Evolutionary conservation across 2,329 filamentous ascomycete species (phyloP), one percentile per base, ranked within the genome.

Genomic region (Exserohilum turcica): DNA sequence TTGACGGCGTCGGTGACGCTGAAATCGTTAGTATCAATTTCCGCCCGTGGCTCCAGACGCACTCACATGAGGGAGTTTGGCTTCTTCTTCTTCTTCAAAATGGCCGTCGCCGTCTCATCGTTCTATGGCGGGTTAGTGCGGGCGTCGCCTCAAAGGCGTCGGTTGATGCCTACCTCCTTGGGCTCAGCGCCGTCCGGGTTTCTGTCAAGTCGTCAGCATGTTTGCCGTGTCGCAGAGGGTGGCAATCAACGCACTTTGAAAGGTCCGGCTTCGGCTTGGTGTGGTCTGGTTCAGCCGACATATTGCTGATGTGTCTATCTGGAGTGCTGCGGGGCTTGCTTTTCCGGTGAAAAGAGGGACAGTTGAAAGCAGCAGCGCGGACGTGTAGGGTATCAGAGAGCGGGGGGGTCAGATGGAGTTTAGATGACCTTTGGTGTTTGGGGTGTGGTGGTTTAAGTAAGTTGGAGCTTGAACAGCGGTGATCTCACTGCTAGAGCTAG

Each of bases 61-160:
- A 77, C 88, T 77, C 83, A 96, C 92, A 99, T 96, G 77, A 99
- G 80, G 74, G 93, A 95, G 80, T 99, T 99, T 70, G 92, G 92
- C 91, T 99, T 99, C 92, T 99, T 99, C 89, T 99, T 99, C 86
- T 97, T 97, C 84, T 97, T 97, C 72, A 99, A 86, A 70, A 99
- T 99, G 66, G 94, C 94, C 39, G 94, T 99, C 47, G 94, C 86
- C 59, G 88, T 91, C 74, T 96, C 94, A 76, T 97, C 90, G 70
- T 91, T 87, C 87, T 95, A 63, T 62, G 62, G 64, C 52, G 63
- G 60, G 67, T 75, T 59, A 76, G 74, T 65, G 54, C 57, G 52
- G 50, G 50, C 60, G 37, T 38, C 43, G 45, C 56, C 52, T 42
- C 52, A 50, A 37, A 46, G 36, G 32, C 37, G 45, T 48, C 31